phyloP scores from a whole-genome alignment of 164 flowering plant species.

The Protea cynaroides region DNA sequence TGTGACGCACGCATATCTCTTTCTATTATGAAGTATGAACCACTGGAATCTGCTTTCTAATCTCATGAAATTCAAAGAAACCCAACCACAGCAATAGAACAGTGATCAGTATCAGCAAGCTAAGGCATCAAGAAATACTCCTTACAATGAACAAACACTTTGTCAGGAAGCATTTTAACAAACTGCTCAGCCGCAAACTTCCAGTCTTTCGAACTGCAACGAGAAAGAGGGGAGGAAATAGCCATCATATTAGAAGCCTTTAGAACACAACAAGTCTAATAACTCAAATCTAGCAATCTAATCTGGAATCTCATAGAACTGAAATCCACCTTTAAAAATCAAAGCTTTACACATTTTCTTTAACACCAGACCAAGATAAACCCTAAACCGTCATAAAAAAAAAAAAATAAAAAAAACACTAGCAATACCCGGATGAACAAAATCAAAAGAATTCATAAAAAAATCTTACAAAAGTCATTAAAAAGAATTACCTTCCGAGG shows the following conservation, averaged over 20 bases:
- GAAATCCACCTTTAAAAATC: neutral
- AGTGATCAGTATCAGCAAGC: neutral
- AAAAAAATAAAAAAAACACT: too few relatives aligned
- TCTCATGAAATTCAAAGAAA: neutral
- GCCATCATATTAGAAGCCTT: neutral
- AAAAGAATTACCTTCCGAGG: conserved; percentile 58
- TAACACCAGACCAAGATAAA: neutral
- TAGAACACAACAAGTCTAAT: neutral
- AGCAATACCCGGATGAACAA: too few relatives aligned
- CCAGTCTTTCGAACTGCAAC: conserved; percentile 81
- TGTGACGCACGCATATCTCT: too few relatives aligned
- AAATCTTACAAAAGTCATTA: too few relatives aligned
- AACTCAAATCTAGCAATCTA: neutral
- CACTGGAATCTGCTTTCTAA: neutral
- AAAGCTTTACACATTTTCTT: too few relatives aligned
- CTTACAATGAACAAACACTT: conserved; percentile 93
- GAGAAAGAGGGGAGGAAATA: neutral
- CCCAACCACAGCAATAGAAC: neutral
- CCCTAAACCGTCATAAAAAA: neutral
- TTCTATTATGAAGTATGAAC: too few relatives aligned
- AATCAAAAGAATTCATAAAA: too few relatives aligned
- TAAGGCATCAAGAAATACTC: neutral
- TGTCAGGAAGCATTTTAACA: conserved; percentile 65
- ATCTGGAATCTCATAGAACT: neutral
- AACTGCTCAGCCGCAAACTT: conserved; percentile 88